Percentiles rank a stretch among this genome's conserved stretches.
phyloP scores from a whole-genome alignment of 2,329 filamentous ascomycete genomes.

The Pestalotiopsis sp. region DNA sequence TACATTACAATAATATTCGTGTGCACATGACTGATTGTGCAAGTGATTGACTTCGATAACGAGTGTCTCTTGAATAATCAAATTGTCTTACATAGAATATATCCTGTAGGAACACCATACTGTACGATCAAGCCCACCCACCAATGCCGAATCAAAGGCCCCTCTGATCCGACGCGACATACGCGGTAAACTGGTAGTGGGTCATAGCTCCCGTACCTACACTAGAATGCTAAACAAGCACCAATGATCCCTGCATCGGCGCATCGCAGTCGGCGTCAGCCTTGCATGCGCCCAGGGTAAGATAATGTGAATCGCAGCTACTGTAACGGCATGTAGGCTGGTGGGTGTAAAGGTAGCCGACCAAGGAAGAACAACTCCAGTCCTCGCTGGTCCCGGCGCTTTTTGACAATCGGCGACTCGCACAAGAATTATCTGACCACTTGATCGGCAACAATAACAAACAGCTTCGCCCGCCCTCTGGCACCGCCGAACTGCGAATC shows the following conservation, averaged over 20 bases:
- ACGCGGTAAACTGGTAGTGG: not conserved
- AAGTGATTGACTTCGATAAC: too few species aligned
- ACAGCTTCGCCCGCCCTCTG: not conserved
- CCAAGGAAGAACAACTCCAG: too few species aligned
- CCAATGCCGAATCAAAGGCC: too few species aligned
- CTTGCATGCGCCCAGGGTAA: not conserved
- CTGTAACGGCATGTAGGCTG: not conserved
- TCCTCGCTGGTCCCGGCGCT: not conserved
- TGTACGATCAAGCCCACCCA: too few species aligned
- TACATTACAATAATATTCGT: too few species aligned
- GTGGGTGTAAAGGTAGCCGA: not conserved
- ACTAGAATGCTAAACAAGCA: not conserved
- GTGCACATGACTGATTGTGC: too few species aligned
- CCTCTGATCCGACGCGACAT: too few species aligned
- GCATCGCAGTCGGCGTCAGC: not conserved
- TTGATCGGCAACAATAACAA: not conserved
- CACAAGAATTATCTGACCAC: not conserved
- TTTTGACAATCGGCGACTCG: not conserved
- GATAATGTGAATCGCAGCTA: not conserved
- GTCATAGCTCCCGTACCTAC: conserved; percentile 1
- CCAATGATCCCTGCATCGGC: not conserved
- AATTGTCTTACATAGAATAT: too few species aligned
- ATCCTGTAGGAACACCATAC: too few species aligned
- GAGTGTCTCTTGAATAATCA: too few species aligned
- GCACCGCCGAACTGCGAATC: not conserved